Conservation (phyloP, 2,329 filamentous ascomycete genomes). For the Colletotrichum godetiae region DNA sequence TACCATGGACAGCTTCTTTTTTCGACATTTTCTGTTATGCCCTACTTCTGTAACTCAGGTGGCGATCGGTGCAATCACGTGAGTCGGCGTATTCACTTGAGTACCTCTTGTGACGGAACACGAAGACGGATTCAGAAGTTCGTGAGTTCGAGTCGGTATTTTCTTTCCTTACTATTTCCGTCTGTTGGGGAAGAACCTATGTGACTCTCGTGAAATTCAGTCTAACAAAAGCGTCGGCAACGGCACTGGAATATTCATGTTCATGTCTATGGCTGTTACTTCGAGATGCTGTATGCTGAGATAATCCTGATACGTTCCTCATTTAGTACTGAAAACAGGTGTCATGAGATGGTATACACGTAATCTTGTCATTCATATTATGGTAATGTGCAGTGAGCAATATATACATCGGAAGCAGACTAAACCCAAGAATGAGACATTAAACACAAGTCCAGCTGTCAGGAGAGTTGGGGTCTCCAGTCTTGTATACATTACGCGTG, state of each 20-base stretch:
- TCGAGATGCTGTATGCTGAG: too few relatives aligned
- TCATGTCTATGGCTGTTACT: too few relatives aligned
- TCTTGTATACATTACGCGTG: slow-evolving; percentile 44
- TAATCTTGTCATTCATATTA: not conserved
- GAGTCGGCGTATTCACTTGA: too few relatives aligned
- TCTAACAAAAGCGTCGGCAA: not conserved
- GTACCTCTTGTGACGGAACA: too few relatives aligned
- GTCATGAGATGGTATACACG: not conserved
- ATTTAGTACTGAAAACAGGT: too few relatives aligned
- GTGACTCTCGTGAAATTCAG: too few relatives aligned
- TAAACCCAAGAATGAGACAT: not conserved
- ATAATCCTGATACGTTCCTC: too few relatives aligned
- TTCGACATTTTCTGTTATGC: not conserved
- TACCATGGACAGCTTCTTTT: not conserved
- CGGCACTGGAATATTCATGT: too few relatives aligned
- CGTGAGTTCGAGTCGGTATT: not conserved
- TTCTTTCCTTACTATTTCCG: not conserved
- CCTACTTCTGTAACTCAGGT: not conserved
- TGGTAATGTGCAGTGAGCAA: not conserved
- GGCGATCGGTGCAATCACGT: not conserved
- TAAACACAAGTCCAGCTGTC: slow-evolving; percentile 37
- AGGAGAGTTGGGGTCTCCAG: slow-evolving; percentile 29
- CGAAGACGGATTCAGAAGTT: not conserved
- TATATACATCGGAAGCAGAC: not conserved
- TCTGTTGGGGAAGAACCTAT: not conserved